Conservation (phyloP, 2,329 filamentous ascomycete genomes). For the Aspergillus sp. region DNA sequence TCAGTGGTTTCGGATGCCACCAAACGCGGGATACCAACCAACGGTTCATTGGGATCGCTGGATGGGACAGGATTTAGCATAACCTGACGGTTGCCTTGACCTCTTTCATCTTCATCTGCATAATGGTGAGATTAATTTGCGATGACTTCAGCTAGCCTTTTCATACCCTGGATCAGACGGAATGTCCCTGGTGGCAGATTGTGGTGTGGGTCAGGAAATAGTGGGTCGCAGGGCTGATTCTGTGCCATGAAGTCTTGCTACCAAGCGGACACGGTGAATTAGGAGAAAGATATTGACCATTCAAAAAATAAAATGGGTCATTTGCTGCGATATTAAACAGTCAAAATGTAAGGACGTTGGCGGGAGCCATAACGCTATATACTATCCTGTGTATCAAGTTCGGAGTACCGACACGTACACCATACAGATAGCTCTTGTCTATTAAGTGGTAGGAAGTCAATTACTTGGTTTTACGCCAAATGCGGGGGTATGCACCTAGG, state of each 20-base stretch:
- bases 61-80: constrained; percentile 43
- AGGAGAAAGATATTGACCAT: not conserved
- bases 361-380: not conserved
- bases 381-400: not conserved
- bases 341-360: too few relatives aligned
- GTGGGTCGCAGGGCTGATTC: not conserved
- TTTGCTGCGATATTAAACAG: too few relatives aligned
- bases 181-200: constrained; percentile 30
- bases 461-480: not conserved
- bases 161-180: constrained; percentile 26
- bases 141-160: not conserved
- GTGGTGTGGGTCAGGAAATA: not conserved
- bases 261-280: too few relatives aligned
- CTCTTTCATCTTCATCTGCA: constrained; percentile 19
- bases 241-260: constrained; percentile 15
- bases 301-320: too few relatives aligned
- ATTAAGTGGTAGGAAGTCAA: not conserved
- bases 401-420: not conserved
- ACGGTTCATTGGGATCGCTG: constrained; percentile 41
- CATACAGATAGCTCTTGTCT: not conserved
- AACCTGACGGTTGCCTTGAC: constrained; percentile 15
- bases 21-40: constrained; percentile 25
- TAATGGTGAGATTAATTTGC: not conserved
- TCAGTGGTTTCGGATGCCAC: not conserved
- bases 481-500: not conserved